phyloP scores from a whole-genome alignment of 1,284 basidiomycete species.

The Moesziomyces antarcticus region DNA sequence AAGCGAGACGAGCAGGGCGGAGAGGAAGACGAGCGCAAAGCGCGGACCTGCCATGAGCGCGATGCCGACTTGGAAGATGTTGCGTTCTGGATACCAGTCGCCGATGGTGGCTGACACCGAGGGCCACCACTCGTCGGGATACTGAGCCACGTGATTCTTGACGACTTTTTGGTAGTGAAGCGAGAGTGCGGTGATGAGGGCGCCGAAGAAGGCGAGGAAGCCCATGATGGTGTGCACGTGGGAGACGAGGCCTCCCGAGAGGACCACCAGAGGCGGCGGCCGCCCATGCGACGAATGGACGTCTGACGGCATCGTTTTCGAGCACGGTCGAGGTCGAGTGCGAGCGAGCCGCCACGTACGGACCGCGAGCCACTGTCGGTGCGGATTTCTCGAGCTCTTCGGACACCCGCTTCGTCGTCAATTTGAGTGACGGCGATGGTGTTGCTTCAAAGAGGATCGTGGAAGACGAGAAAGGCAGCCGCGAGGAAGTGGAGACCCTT shows the following conservation, averaged over 20 bases:
- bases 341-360: too few relatives aligned
- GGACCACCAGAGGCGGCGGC: conserved; percentile 43
- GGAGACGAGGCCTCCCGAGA: conserved; percentile 62
- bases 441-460: too few relatives aligned
- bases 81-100: conserved; percentile 90
- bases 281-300: conserved; percentile 16
- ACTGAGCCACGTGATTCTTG: conserved; percentile 83
- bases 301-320: conserved; percentile 37
- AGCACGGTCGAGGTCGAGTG: too few relatives aligned
- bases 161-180: conserved; percentile 88
- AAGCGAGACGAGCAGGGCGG: conserved; percentile 70
- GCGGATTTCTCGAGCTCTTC: too few relatives aligned
- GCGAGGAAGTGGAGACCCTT: too few relatives aligned
- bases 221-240: conserved; percentile 77
- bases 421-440: too few relatives aligned
- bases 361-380: too few relatives aligned
- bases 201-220: conserved; percentile 77
- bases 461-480: too few relatives aligned
- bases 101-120: conserved; percentile 88
- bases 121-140: conserved; percentile 91
- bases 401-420: too few relatives aligned
- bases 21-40: conserved; percentile 79
- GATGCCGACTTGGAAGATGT: conserved; percentile 88
- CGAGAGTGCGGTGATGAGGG: conserved; percentile 77
- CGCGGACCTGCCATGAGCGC: conserved; percentile 79